Evolutionary conservation across 805 yeast genomes (phyloP).

Genomic region (Candida sakaeoensis): DNA sequence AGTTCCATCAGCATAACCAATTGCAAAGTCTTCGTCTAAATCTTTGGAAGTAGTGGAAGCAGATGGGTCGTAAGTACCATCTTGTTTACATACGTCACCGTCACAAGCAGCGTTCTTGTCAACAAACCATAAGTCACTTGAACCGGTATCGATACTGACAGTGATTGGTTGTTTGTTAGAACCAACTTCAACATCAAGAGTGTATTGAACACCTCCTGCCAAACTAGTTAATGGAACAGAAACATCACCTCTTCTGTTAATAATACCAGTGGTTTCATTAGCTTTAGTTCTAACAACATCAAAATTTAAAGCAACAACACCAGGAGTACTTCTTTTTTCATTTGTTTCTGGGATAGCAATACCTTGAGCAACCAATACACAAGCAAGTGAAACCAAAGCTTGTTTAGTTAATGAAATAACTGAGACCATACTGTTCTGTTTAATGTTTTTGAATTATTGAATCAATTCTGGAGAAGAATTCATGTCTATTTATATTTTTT

Average conservation of each 20-base stretch:
- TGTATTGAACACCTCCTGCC: neutral
- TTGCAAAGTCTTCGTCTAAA: constrained; percentile 7
- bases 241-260: constrained; percentile 5
- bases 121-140: constrained; percentile 25
- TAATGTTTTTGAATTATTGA: neutral
- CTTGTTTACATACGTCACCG: constrained; percentile 10
- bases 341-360: constrained; percentile 6
- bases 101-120: constrained; percentile 20
- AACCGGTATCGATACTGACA: constrained; percentile 23
- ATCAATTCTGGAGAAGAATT: neutral
- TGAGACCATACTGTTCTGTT: constrained; percentile 10
- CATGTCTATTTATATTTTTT: neutral
- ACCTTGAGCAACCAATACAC: constrained; percentile 9
- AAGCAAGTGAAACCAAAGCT: constrained; percentile 7
- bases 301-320: constrained; percentile 8
- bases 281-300: constrained; percentile 5
- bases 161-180: constrained; percentile 15
- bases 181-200: constrained; percentile 9
- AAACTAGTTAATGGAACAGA: neutral
- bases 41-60: constrained; percentile 8
- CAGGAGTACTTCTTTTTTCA: constrained; percentile 5
- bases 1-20: constrained; percentile 12
- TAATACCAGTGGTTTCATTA: neutral
- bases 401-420: constrained; percentile 6
- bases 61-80: constrained; percentile 14